A percentile compares a stretch with the other conserved stretches of the same genome.
Evolutionary conservation across 345 rosid genomes (phyloP).

Genomic region (Populus davidiana): DNA sequence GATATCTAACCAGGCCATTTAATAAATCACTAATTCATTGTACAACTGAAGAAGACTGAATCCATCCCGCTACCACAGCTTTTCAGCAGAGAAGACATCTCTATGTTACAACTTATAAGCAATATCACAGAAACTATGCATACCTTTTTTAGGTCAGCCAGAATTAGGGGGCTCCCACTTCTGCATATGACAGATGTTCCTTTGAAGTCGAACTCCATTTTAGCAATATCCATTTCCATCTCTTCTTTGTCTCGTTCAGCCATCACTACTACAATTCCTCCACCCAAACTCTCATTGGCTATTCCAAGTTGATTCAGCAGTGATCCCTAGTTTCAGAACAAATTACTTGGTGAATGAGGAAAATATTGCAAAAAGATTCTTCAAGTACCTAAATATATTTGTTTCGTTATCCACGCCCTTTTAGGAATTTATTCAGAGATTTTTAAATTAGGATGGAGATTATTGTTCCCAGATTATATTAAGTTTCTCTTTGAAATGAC

Average conservation of each 20-base stretch:
- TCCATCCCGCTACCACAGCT: background rate
- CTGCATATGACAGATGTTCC: slow-evolving; percentile 72
- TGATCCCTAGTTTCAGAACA: slow-evolving; percentile 50
- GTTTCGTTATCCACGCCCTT: background rate
- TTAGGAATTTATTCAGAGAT: background rate
- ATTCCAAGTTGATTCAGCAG: slow-evolving; percentile 61
- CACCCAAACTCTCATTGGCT: slow-evolving; percentile 76
- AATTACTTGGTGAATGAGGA: slow-evolving; percentile 4
- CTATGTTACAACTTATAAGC: slow-evolving; percentile 7
- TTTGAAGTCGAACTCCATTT: slow-evolving; percentile 74
- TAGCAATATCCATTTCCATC: slow-evolving; percentile 77
- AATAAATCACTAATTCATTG: background rate
- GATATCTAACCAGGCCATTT: background rate
- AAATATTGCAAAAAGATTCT: slow-evolving; percentile 1
- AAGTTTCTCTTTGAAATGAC: background rate
- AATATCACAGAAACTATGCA: background rate
- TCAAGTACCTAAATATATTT: background rate
- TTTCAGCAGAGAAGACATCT: background rate
- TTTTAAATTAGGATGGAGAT: background rate
- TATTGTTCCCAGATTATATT: background rate
- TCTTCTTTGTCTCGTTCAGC: slow-evolving; percentile 77
- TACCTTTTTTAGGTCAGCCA: slow-evolving; percentile 71
- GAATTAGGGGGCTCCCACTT: slow-evolving; percentile 69
- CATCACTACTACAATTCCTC: slow-evolving; percentile 73
- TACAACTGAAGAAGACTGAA: background rate